Evolutionary conservation across 2,329 filamentous ascomycete species (phyloP).

Genomic region (Nigrospora osmanthi): DNA sequence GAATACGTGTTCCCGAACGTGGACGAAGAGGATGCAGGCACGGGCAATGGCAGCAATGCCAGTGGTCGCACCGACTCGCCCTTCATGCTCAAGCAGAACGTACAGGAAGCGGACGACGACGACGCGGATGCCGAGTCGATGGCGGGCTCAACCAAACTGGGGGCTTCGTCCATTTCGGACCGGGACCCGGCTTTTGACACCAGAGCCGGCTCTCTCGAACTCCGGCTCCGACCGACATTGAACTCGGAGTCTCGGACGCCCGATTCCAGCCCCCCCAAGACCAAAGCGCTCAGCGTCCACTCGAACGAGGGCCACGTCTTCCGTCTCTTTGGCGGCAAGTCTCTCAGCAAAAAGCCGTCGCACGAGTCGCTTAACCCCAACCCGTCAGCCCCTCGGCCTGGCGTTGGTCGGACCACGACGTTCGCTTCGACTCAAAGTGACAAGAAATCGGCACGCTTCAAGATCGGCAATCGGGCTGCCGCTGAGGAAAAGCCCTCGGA

Average conservation of each 20-base stretch:
- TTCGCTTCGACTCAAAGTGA: conserved; percentile 28
- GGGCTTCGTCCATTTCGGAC: conserved; percentile 27
- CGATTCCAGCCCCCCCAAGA: conserved; percentile 24
- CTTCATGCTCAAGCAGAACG: conserved; percentile 43
- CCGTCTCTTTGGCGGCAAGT: conserved; percentile 42
- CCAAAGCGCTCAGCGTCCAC: conserved; percentile 42
- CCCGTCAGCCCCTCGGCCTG: conserved; percentile 28
- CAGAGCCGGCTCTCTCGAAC: conserved; percentile 67
- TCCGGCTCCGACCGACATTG: conserved; percentile 76
- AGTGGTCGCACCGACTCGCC: conserved; percentile 52
- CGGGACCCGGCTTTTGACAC: conserved; percentile 49
- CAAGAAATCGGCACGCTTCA: conserved; percentile 48
- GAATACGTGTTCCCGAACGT: conserved; percentile 95
- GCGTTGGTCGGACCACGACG: conserved; percentile 38
- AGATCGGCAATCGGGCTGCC: conserved; percentile 29
- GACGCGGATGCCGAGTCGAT: conserved; percentile 31
- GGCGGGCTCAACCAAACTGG: conserved; percentile 29
- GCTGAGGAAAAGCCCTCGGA: conserved; percentile 64
- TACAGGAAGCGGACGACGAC: conserved; percentile 40
- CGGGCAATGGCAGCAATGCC: conserved; percentile 18
- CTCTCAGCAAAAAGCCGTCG: conserved; percentile 43
- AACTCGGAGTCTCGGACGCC: conserved; percentile 41
- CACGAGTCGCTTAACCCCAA: conserved; percentile 44
- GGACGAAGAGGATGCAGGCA: conserved; percentile 34
- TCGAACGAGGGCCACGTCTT: conserved; percentile 40